Evolutionary conservation across 1,139 yeast genomes (phyloP).

Genomic region (Kurtzmaniella quercitrusa): DNA sequence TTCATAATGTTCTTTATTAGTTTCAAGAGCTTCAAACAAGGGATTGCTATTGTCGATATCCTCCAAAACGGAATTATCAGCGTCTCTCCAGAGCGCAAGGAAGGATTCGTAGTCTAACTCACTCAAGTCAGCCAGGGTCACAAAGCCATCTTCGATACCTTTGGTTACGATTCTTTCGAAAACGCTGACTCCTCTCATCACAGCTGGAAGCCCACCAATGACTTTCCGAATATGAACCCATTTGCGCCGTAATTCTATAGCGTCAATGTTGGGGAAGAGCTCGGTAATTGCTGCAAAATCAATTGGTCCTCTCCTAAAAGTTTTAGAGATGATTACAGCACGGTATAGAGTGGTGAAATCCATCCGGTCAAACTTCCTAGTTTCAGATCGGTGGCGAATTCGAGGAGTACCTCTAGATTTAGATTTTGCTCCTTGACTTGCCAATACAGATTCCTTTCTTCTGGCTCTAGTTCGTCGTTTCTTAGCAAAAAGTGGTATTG

Average conservation of each 20-base stretch:
- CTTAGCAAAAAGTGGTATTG: background rate
- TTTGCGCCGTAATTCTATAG: slow-evolving; percentile 42
- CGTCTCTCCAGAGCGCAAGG: slow-evolving; percentile 54
- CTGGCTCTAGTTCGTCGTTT: slow-evolving; percentile 6
- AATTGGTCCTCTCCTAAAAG: slow-evolving; percentile 45
- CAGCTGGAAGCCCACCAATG: slow-evolving; percentile 51
- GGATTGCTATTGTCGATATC: slow-evolving; percentile 30
- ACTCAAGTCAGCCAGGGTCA: slow-evolving; percentile 42
- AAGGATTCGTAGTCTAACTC: slow-evolving; percentile 46
- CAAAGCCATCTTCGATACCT: slow-evolving; percentile 47
- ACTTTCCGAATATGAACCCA: slow-evolving; percentile 61
- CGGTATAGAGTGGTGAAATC: slow-evolving; percentile 51
- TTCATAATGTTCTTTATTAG: slow-evolving; percentile 27
- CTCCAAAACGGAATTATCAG: slow-evolving; percentile 34
- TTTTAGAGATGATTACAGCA: slow-evolving; percentile 59
- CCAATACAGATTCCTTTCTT: slow-evolving; percentile 5
- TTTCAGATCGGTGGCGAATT: slow-evolving; percentile 15
- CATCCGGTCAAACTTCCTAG: slow-evolving; percentile 30
- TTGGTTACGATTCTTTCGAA: slow-evolving; percentile 56
- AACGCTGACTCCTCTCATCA: slow-evolving; percentile 48
- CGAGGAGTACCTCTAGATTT: background rate
- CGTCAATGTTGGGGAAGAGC: slow-evolving; percentile 34
- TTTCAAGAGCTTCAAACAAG: slow-evolving; percentile 23
- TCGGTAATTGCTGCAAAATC: slow-evolving; percentile 56
- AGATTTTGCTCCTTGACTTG: background rate